Base-by-base conservation (phyloP, 2,329 filamentous ascomycete species). In the Colletotrichum sp. region DNA sequence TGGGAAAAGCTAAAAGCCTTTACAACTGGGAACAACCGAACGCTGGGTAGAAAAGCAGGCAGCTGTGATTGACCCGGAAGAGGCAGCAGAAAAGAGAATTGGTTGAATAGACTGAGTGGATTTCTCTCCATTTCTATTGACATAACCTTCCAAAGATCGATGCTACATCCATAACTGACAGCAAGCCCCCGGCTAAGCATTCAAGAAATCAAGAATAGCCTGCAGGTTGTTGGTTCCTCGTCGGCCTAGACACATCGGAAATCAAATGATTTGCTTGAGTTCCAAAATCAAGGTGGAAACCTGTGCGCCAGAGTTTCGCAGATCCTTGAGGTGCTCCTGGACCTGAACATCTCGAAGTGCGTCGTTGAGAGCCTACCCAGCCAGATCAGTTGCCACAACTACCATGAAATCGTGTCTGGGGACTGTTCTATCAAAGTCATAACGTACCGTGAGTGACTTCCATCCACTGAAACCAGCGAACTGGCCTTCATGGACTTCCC, bases 391-490 rank as follows among this genome's bases (percentile, higher is more conserved):
- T 16, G 30, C 3, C 30, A 58, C 2, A 6, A 21, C 6, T 12
- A 61, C 8, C 16, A 28, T n/a, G 15, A n/a, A 61, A 61, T n/a
- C 24, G 16, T 30, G 2, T 52, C n/a, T 52, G n/a, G 2, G 43
- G 32, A 13, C 10, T 8, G 13, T 9, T 18, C 18, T 32, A 1
- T 30, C 56, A 61, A 30, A 28, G 13, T 34, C 7, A 12, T 10
- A n/a, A 48, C 70, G 4, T 67, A 71, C 70, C 28, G 21, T 16
- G 8, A 66, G 12, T 30, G 70, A 66, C n/a, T 43, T 67, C 70
- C 70, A 71, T 21, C 70, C 70, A 55, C 70, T 71, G 13, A 71
- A 66, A 3, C 70, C 70, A 26, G 70, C 61, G 5, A 71, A 67
- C 5, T 71, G 62, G 12, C 61, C 70, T 12, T 58, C 10, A 6